Conservation (phyloP, 345 rosid genomes). For the Pistacia vera region DNA sequence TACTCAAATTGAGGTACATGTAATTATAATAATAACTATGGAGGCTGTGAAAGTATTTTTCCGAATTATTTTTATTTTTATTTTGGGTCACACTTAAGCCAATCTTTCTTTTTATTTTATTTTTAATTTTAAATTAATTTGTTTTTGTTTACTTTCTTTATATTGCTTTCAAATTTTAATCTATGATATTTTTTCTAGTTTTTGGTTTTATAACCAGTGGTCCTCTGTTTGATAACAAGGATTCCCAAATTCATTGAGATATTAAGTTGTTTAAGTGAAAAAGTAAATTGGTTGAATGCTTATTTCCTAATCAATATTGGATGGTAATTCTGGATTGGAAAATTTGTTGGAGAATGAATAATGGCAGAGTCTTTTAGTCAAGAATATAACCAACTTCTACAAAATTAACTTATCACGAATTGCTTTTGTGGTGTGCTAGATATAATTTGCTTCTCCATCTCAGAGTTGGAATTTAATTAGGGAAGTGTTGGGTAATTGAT, state of each 20-base stretch:
- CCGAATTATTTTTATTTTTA: background rate
- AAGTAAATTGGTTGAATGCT: background rate
- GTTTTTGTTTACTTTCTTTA: background rate
- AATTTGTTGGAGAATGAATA: background rate
- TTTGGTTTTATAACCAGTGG: background rate
- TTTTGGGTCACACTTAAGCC: background rate
- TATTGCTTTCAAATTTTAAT: too few species aligned
- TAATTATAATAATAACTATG: too few species aligned
- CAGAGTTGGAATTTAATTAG: too few species aligned
- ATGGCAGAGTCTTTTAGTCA: background rate
- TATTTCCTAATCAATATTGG: too few species aligned
- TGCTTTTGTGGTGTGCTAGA: background rate
- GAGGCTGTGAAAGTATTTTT: too few species aligned
- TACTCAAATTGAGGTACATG: constrained; percentile 69
- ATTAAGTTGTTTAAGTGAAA: background rate
- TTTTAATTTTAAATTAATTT: background rate
- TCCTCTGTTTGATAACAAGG: background rate
- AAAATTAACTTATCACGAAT: background rate
- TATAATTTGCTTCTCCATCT: too few species aligned
- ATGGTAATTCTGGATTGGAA: too few species aligned
- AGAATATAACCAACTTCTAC: background rate
- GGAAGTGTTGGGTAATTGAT: too few species aligned
- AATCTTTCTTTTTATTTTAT: background rate
- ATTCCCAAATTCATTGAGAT: too few species aligned
- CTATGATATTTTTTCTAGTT: too few species aligned